phyloP scores from a whole-genome alignment of 768 basidiomycete genomes.

The Lanmaoa pseudosensibilis region DNA sequence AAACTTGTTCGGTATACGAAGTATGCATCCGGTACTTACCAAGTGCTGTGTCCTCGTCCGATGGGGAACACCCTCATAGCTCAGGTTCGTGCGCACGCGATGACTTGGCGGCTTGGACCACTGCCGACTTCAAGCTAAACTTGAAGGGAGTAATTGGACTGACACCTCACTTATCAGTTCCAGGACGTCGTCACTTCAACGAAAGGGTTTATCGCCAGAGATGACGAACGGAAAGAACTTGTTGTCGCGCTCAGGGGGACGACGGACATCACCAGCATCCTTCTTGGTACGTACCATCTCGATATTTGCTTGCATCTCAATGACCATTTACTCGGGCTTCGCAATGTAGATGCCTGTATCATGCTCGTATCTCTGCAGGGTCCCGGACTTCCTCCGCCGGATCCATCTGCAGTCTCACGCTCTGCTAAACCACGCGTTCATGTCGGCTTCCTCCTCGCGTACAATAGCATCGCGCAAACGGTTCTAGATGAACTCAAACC shows the following conservation, averaged over 20 bases:
- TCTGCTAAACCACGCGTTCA: constrained; percentile 33
- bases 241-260: constrained; percentile 44
- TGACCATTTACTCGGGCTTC: neutral
- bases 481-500: constrained; percentile 31
- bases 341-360: constrained; percentile 20
- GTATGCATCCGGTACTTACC: constrained; percentile 53
- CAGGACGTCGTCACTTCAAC: constrained; percentile 37
- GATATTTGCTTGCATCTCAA: neutral
- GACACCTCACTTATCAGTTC: constrained; percentile 31
- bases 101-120: neutral
- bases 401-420: neutral
- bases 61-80: constrained; percentile 45
- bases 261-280: constrained; percentile 23
- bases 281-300: constrained; percentile 14
- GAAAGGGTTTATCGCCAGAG: constrained; percentile 47
- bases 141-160: neutral
- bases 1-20: constrained; percentile 47
- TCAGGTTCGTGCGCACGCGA: constrained; percentile 33
- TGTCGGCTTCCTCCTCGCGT: constrained; percentile 37
- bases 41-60: constrained; percentile 46
- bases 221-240: constrained; percentile 42
- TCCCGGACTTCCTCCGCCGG: constrained; percentile 24
- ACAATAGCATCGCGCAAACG: constrained; percentile 32
- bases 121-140: neutral
- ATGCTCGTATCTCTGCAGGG: constrained; percentile 23